Conservation (phyloP, 768 basidiomycete genomes). For the Boletus sp. region DNA sequence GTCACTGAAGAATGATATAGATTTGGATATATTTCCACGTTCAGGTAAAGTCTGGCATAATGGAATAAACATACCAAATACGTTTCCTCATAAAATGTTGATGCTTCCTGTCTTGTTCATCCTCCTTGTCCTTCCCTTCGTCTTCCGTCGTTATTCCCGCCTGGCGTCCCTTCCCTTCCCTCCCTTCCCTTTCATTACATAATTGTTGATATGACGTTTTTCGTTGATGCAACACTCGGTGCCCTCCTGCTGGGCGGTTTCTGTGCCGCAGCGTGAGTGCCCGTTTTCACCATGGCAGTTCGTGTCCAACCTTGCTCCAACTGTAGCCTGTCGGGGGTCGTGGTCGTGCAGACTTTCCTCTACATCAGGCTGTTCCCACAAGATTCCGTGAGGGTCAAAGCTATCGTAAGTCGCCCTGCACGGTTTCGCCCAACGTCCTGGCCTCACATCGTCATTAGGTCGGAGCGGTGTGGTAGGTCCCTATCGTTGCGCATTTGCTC, state of each 20-base stretch:
- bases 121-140: not conserved
- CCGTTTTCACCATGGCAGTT: not conserved
- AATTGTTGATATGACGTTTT: constrained; percentile 6
- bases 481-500: not conserved
- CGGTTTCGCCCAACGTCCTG: not conserved
- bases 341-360: constrained; percentile 25
- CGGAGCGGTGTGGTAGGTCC: constrained; percentile 24
- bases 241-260: constrained; percentile 32
- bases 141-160: not conserved
- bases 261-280: constrained; percentile 25
- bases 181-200: not conserved
- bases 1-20: too few relatives aligned
- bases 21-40: too few relatives aligned
- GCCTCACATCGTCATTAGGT: constrained; percentile 15
- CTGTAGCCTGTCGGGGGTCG: constrained; percentile 29
- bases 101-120: not conserved
- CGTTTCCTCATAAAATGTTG: not conserved
- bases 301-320: not conserved
- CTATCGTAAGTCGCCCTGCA: constrained; percentile 15
- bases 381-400: constrained; percentile 20
- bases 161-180: not conserved
- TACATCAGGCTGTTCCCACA: constrained; percentile 30
- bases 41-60: too few relatives aligned
- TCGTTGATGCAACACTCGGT: constrained; percentile 22
- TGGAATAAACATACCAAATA: too few relatives aligned